Percentiles rank a stretch among this genome's conserved stretches.
phyloP scores from a whole-genome alignment of 306 rosid species.

The Trifolium pratense region DNA sequence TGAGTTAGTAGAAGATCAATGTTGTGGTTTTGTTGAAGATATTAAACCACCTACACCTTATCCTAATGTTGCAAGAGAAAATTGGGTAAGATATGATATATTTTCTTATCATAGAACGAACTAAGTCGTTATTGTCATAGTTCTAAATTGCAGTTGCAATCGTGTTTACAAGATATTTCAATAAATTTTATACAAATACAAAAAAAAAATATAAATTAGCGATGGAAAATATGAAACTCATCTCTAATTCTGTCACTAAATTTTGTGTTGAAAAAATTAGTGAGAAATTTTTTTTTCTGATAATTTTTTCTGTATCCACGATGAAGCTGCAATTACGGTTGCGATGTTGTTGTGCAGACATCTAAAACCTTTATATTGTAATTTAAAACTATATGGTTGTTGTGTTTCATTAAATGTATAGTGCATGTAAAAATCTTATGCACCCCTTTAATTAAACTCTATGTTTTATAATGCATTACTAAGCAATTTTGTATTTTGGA shows the following conservation, averaged over 20 bases:
- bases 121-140: background rate
- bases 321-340: background rate
- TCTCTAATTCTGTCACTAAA: too few species aligned
- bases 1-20: constrained; percentile 55
- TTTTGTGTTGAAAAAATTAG: background rate
- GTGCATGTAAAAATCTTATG: background rate
- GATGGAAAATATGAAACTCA: background rate
- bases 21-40: constrained; percentile 57
- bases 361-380: background rate
- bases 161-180: too few species aligned
- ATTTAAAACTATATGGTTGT: background rate
- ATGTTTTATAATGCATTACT: background rate
- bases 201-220: background rate
- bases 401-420: constrained; percentile 13
- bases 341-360: background rate
- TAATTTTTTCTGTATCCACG: too few species aligned
- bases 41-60: constrained; percentile 46
- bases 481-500: background rate
- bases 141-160: background rate
- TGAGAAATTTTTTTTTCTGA: background rate
- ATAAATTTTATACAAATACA: background rate
- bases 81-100: constrained; percentile 50
- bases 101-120: background rate
- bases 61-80: constrained; percentile 47
- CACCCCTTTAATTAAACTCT: background rate